Evolutionary conservation across 495 filamentous ascomycete species (phyloP), one percentile per base, ranked within the genome.

Genomic region (Penicillium ochrochloron): DNA sequence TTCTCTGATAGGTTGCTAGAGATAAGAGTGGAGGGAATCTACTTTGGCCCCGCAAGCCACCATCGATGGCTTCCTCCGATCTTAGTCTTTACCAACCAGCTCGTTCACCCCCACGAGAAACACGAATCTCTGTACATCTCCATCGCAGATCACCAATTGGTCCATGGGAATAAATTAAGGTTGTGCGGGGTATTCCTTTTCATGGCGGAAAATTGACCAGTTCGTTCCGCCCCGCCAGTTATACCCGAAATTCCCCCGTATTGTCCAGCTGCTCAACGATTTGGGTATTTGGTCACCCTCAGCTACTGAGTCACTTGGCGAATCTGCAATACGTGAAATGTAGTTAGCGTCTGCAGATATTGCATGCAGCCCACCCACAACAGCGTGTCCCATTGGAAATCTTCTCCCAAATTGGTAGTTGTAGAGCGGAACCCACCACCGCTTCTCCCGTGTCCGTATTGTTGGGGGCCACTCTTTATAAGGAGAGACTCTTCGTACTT

Each of bases 361-460:
- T 37, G 35, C 35, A 37, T 41, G 17, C 15, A 41, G 42, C 19
- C 42, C 11, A 48, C 5, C 5, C n/a, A 17, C 31, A 17, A 33
- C 50, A 53, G 11, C 53, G 25, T 23, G 5, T 56, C 53, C 23
- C 53, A 9, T 25, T 19, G 6, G n/a, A 19, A 56, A 34, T 52
- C 48, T 52, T 52, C 15, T 52, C 48, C 48, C 14, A 17, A 31
- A 52, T 25, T 2, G 19, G 44, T 17, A 31, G 48, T 3, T 41
- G 37, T 52, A 27, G 25, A 31, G 48, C 48, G 29, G 53, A 56
- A 56, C 29, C 33, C 31, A 55, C n/a, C 33, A 15, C 53, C n/a
- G 6, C 53, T 4, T 21, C 19, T 56, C 19, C 8, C 53, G 31
- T 33, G 31, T 33, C 25, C 5, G 53, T 56, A 21, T 25, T 56